Evolutionary conservation across 148 eudicot genomes (phyloP).

Genomic region (Rhododendron simsii): DNA sequence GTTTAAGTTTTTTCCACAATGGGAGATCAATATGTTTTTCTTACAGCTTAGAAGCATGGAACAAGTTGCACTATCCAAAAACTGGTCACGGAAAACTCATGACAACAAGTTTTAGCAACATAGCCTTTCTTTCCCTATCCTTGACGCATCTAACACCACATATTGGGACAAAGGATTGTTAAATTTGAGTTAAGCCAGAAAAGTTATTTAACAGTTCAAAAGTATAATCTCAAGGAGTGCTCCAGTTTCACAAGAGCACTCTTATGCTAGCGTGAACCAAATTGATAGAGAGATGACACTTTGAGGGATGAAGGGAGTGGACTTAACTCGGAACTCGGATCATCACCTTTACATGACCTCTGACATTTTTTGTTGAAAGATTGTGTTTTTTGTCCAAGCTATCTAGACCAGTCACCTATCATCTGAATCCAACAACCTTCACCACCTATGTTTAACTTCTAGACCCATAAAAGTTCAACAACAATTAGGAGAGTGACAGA

Average conservation of each 20-base stretch:
- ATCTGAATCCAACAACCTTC: background rate
- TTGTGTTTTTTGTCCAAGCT: background rate
- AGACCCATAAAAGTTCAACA: background rate
- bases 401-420: background rate
- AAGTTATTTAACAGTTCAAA: background rate
- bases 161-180: background rate
- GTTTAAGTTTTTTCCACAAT: background rate
- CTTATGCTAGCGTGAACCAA: background rate
- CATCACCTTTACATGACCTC: background rate
- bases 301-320: background rate
- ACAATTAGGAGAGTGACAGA: no score
- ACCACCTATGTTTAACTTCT: background rate
- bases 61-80: background rate
- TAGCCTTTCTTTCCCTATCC: background rate
- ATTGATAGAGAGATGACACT: background rate
- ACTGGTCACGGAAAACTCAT: background rate
- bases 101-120: background rate
- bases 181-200: background rate
- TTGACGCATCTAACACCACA: background rate
- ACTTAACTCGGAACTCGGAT: background rate
- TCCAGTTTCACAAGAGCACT: background rate
- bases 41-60: background rate
- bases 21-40: background rate
- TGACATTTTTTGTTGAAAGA: background rate
- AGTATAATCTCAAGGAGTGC: background rate